These are phyloP conservation scores for Hymenotorrendiella dingleyae DNA, from an alignment of 2,329 filamentous ascomycete species.

Conservation along the genomic window DNA sequence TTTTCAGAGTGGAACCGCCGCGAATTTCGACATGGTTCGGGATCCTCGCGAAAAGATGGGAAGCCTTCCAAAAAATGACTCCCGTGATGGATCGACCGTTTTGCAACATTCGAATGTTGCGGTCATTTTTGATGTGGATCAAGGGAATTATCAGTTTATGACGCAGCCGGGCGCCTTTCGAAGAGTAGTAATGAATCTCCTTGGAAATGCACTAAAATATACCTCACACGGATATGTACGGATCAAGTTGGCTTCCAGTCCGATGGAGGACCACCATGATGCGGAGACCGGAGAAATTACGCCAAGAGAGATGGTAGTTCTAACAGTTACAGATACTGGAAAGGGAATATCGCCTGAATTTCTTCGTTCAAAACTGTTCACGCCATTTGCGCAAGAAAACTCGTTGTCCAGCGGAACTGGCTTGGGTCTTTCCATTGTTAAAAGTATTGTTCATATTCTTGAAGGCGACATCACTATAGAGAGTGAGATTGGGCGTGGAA, in stretches of 20 bases:
- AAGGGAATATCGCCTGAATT: constrained; percentile 62
- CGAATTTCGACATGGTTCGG: constrained; percentile 28
- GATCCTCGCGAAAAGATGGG: constrained; percentile 24
- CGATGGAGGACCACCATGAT: constrained; percentile 24
- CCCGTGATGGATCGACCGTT: constrained; percentile 1
- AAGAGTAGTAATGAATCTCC: constrained; percentile 53
- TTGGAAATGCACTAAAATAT: constrained; percentile 60
- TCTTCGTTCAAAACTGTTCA: constrained; percentile 53
- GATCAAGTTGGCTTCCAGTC: constrained; percentile 28
- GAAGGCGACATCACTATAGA: constrained; percentile 55
- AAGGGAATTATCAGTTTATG: constrained; percentile 33
- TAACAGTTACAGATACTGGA: constrained; percentile 71
- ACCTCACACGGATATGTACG: constrained; percentile 48
- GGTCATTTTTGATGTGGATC: constrained; percentile 27
- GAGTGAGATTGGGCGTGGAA: constrained; percentile 48
- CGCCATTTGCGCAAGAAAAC: constrained; percentile 60
- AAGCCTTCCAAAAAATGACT: not conserved
- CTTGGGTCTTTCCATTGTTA: constrained; percentile 60
- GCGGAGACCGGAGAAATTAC: constrained; percentile 14
- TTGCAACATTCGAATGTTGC: constrained; percentile 19
- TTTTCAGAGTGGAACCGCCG: constrained; percentile 28
- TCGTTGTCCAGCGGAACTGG: constrained; percentile 56
- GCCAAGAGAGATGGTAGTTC: constrained; percentile 37
- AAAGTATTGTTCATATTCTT: constrained; percentile 53
- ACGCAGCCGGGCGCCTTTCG: constrained; percentile 50